These are phyloP conservation scores for Tetraselmis striata DNA, from an alignment of 139 green algal species.

Conservation along the genomic window DNA sequence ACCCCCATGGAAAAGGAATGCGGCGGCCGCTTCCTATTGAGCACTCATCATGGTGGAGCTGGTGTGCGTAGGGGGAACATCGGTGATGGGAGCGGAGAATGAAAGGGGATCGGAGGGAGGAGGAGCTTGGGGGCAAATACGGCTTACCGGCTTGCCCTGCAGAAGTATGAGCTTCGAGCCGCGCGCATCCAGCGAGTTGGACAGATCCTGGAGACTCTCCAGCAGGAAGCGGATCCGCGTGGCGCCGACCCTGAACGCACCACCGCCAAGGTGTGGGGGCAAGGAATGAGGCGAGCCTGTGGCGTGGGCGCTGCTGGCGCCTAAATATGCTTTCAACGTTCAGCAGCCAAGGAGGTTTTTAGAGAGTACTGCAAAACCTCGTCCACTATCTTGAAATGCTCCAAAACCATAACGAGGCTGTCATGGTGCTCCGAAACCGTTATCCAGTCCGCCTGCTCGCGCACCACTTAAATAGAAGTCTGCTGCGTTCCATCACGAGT, in stretches of 20 bases:
- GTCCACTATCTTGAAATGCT: too few relatives aligned
- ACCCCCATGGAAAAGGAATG: too few relatives aligned
- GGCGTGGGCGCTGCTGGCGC: background rate
- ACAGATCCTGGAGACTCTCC: conserved; percentile 69
- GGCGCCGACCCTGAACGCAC: conserved; percentile 48
- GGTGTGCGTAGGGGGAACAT: too few relatives aligned
- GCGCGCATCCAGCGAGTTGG: conserved; percentile 47
- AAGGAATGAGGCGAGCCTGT: background rate
- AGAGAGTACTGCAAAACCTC: too few relatives aligned
- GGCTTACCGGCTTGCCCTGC: conserved; percentile 60
- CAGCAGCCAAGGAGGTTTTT: too few relatives aligned
- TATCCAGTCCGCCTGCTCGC: too few relatives aligned
- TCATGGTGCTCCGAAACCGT: too few relatives aligned
- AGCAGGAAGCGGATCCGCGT: conserved; percentile 83
- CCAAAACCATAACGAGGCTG: background rate
- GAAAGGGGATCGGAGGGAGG: background rate
- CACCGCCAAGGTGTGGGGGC: background rate
- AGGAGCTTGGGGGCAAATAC: background rate
- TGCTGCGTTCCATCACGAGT: too few relatives aligned
- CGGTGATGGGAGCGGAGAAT: background rate
- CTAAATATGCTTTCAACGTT: too few relatives aligned
- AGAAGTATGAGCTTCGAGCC: conserved; percentile 65
- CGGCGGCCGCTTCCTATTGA: too few relatives aligned
- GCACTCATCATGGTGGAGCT: too few relatives aligned
- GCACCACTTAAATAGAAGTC: too few relatives aligned